A percentile compares a stretch with the other conserved stretches of the same genome.
These are phyloP conservation scores for Polytrichum formosum DNA, from an alignment of 225 moss, liverwort and hornwort genomes.

Conservation along the genomic window DNA sequence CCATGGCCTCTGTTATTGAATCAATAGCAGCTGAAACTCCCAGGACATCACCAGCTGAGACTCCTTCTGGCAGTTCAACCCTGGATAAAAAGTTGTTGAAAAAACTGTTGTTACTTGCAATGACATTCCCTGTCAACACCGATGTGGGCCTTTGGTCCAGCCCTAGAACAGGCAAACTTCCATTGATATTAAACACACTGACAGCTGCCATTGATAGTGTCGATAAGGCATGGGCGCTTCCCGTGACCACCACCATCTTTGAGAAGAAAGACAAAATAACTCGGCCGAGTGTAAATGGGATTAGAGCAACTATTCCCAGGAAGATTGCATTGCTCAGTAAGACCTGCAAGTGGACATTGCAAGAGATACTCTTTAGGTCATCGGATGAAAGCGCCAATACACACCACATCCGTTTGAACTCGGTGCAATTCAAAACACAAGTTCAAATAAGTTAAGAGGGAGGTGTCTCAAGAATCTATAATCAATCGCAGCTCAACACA, in stretches of 20 bases:
- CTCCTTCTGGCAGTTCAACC: conserved; percentile 30
- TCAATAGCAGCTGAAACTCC: conserved; percentile 32
- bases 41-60: conserved; percentile 28
- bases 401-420: no score
- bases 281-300: conserved; percentile 62
- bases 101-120: conserved; percentile 37
- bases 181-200: conserved; percentile 7
- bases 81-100: conserved; percentile 27
- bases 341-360: conserved; percentile 32
- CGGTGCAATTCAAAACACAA: no score
- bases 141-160: conserved; percentile 30
- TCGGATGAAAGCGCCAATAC: no score
- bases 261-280: conserved; percentile 52
- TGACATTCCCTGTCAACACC: conserved; percentile 39
- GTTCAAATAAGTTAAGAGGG: no score
- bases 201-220: background rate
- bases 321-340: conserved; percentile 66
- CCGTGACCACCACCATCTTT: conserved; percentile 29
- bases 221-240: background rate
- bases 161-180: conserved; percentile 11
- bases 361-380: background rate
- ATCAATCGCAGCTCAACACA: no score
- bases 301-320: conserved; percentile 50
- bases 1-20: conserved; percentile 74
- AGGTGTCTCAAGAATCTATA: background rate